A percentile compares a stretch with the other conserved stretches of the same genome.
These are phyloP conservation scores for Fraxinus albicans DNA, from an alignment of 305 asterid species.

Conservation along the genomic window DNA sequence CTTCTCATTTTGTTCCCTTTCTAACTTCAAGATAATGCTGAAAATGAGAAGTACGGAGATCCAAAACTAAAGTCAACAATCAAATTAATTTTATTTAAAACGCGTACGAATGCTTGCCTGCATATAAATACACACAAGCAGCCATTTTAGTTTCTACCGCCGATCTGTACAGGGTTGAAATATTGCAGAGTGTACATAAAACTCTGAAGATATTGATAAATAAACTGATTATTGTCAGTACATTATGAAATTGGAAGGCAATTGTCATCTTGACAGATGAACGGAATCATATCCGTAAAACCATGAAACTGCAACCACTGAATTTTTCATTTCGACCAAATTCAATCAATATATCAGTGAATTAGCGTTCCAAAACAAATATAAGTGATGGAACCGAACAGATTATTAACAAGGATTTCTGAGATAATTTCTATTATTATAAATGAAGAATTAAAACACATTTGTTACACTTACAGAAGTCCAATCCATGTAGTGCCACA, in stretches of 20 bases:
- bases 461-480: background rate
- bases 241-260: background rate
- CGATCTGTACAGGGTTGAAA: background rate
- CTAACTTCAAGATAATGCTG: slow-evolving; percentile 45
- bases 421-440: background rate
- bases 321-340: background rate
- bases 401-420: background rate
- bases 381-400: background rate
- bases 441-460: background rate
- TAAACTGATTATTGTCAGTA: background rate
- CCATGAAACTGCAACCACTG: background rate
- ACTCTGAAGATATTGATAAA: background rate
- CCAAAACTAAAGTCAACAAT: slow-evolving; percentile 39
- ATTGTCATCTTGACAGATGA: background rate
- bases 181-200: background rate
- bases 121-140: slow-evolving; percentile 14
- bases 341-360: background rate
- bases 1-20: slow-evolving; percentile 36
- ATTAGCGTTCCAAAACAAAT: background rate
- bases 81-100: slow-evolving; percentile 22
- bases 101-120: slow-evolving; percentile 12
- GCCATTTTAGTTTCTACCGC: background rate
- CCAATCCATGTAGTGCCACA: background rate
- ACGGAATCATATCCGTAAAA: background rate
- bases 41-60: slow-evolving; percentile 39